Evolutionary conservation across 2,329 filamentous ascomycete genomes (phyloP), one percentile per base, ranked within the genome.

Genomic region (Cladophialophora psammophila): DNA sequence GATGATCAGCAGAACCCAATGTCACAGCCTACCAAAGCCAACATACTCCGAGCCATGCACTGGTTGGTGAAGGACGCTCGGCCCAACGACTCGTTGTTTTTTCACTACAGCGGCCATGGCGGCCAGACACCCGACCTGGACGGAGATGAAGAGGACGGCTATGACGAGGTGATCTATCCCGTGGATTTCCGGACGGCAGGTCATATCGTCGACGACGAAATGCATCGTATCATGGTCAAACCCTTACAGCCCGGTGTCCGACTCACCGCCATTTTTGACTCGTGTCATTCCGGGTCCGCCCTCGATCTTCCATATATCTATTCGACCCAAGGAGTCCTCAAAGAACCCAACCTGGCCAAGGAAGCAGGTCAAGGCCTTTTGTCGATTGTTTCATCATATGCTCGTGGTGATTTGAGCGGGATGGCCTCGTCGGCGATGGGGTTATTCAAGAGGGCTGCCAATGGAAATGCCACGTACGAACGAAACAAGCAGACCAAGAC

Each of bases 1-100:
- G 94, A 98, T 76, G 94, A 98, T 77, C 94, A 97, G 81, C 93
- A 97, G 78, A 97, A 97, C 74, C 92, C 93, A 32, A 96, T 97
- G 91, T 96, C 93, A 80, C 93, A 97, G 81, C 94, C 94, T 8
- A 97, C 93, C 5, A 97, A 97, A 79, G 91, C 92, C 72, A 98
- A 98, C 76, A 96, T 98, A 64, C 80, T 98, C 42, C 88, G 94
- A 61, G 94, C 94, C 35, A 98, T 98, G 94, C 94, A 97, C 78
- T 98, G 94, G 94, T 83, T 98, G 20, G 93, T 97, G 65, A 97
- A 97, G 80, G 94, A 97, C 76, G 94, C 94, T 4, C 87, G 87
- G 65, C 91, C 93, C 0, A 96, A 97, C 76, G 94, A 98, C 77
- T 96, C 94, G 4, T 85, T 98, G 6, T 98, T 98, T 81, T 97